phyloP scores from a whole-genome alignment of 169 alveolate genomes.

The Plasmodium coatneyi region DNA sequence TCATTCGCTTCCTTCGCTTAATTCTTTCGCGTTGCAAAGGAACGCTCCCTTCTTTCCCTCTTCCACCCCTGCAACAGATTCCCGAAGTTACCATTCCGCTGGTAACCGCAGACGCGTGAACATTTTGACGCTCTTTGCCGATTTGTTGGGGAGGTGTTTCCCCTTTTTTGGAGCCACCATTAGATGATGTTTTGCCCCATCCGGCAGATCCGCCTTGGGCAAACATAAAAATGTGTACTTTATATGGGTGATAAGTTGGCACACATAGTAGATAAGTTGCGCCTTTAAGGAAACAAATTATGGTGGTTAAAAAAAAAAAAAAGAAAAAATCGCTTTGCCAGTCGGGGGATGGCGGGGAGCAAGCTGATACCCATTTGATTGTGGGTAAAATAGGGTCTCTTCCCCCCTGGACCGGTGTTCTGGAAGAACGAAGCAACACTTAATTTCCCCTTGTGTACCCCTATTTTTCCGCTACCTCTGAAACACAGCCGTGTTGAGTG shows the following conservation, averaged over 20 bases:
- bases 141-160: background rate
- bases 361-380: background rate
- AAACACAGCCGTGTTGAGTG: conserved; percentile 50
- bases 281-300: background rate
- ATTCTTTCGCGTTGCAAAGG: background rate
- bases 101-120: background rate
- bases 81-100: background rate
- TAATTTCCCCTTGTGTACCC: background rate
- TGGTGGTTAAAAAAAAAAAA: background rate
- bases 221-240: background rate
- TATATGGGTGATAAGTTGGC: background rate
- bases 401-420: background rate
- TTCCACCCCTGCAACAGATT: background rate
- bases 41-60: background rate
- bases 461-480: background rate
- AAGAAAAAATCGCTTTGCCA: background rate
- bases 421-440: background rate
- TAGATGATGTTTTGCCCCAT: background rate
- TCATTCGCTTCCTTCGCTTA: background rate
- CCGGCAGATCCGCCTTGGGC: background rate
- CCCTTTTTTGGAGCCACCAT: background rate
- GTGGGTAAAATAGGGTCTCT: background rate
- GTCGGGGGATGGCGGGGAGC: background rate
- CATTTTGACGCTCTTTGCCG: background rate
- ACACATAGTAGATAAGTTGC: background rate